Percentiles rank a stretch among this genome's conserved stretches.
These are phyloP conservation scores for Nothomitra cinnamomea DNA, from an alignment of 2,329 filamentous ascomycete species.

Conservation along the genomic window DNA sequence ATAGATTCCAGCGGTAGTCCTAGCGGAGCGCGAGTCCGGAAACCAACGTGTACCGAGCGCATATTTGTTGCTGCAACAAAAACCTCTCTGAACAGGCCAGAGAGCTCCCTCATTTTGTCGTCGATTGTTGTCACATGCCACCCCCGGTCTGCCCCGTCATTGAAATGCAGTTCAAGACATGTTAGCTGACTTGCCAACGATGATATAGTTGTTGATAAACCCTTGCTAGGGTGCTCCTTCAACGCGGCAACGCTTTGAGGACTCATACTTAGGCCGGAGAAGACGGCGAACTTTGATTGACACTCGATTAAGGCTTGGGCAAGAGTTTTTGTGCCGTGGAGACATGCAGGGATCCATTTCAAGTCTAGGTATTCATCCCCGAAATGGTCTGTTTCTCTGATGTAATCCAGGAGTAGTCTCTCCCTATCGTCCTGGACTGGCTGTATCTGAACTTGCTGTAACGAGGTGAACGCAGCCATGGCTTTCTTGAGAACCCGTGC, in stretches of 20 bases:
- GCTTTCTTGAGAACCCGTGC: conserved; percentile 34
- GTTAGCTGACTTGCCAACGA: conserved; percentile 38
- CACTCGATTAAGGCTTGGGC: conserved; percentile 36
- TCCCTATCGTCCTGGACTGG: conserved; percentile 43
- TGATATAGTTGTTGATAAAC: conserved; percentile 30
- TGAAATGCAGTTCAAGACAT: conserved; percentile 46
- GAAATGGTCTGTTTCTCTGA: conserved; percentile 28
- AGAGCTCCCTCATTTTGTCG: conserved; percentile 38
- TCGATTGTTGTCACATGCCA: conserved; percentile 24
- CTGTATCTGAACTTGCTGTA: conserved; percentile 48
- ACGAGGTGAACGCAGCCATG: conserved; percentile 37
- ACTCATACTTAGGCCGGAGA: conserved; percentile 45
- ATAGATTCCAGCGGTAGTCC: conserved; percentile 40
- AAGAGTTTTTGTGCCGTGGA: conserved; percentile 41
- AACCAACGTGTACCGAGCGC: conserved; percentile 46
- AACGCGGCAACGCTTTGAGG: conserved; percentile 39
- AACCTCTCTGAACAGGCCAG: conserved; percentile 37
- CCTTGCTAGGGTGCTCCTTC: conserved; percentile 24
- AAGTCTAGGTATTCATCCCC: conserved; percentile 31
- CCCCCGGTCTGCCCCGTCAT: conserved; percentile 30
- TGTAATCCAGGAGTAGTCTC: conserved; percentile 32
- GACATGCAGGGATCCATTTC: conserved; percentile 45
- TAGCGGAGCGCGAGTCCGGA: conserved; percentile 38
- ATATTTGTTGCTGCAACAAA: conserved; percentile 43
- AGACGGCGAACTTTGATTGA: conserved; percentile 37